Evolutionary conservation across 2,329 filamentous ascomycete genomes (phyloP), one percentile per base, ranked within the genome.

Genomic region (Ascocoryne sarcoides): DNA sequence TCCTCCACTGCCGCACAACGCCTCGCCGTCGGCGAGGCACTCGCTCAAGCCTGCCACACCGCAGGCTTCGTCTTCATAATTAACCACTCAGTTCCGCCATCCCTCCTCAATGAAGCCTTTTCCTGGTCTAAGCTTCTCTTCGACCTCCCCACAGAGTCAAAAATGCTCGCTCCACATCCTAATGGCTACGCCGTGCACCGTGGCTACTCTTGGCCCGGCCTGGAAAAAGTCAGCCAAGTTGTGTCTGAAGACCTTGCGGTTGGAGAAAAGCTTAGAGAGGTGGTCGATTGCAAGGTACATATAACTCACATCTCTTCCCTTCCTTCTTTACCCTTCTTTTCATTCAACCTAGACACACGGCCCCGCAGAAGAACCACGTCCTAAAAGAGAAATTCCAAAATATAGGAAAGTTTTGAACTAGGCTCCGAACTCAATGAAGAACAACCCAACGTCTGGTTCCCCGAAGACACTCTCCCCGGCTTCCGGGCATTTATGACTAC

Each of bases 161-260:
- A 72, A 47, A 64, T 68, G 59, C 62, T 64, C 39, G 69, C 68
- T 1, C 67, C 67, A 3, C 68, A 71, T 54, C 68, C 69, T 3
- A 58, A 63, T 8, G 70, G 69, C 7, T 66, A 65, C 44, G 60
- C 57, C 8, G 62, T 71, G 2, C 69, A 75, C 51, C 63, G 71
- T 35, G 72, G 72, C n/a, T 75, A 75, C 49, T 74, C 69, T 1
- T 70, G 68, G 63, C 69, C 69, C 0, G 71, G 71, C 0, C 48
- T 71, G 36, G 71, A 75, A 54, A 73, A 74, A 48, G 69, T 71
- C 4, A 68, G 67, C 9, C 67, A 69, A 47, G 62, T 62, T 5
- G 63, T 67, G 12, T 60, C 50, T 20, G 57, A 63, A 5, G 62
- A 69, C 21, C 59, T 66, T n/a, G 60, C 64, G 18, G 58, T 60